Evolutionary conservation across 768 basidiomycete species (phyloP).

Genomic region (Suillus subluteus): DNA sequence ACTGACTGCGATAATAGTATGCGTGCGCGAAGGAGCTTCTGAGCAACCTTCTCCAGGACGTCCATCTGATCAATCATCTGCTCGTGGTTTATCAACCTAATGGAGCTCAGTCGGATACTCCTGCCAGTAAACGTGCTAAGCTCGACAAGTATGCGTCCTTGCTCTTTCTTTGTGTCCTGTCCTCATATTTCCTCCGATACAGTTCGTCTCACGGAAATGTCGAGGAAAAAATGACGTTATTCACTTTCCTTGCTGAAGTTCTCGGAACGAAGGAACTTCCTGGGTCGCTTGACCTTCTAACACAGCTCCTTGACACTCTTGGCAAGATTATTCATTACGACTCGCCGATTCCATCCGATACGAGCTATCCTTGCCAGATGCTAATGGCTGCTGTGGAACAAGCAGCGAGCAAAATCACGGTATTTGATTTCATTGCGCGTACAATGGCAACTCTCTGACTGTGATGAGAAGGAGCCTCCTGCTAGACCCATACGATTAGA

Average conservation of each 20-base stretch:
- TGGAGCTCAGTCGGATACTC: constrained; percentile 43
- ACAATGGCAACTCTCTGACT: constrained; percentile 2
- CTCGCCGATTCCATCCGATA: constrained; percentile 60
- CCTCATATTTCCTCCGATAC: not conserved
- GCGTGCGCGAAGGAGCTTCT: constrained; percentile 53
- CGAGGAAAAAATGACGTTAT: constrained; percentile 45
- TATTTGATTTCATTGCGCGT: constrained; percentile 31
- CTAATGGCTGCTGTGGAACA: constrained; percentile 82
- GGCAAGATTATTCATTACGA: constrained; percentile 63
- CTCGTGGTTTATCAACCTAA: constrained; percentile 53
- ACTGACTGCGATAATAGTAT: constrained; percentile 38
- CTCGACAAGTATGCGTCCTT: constrained; percentile 47
- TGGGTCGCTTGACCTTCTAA: constrained; percentile 72
- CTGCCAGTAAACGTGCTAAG: constrained; percentile 68
- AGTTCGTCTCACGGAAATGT: constrained; percentile 30
- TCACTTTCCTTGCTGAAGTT: constrained; percentile 71
- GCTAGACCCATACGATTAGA: constrained; percentile 75
- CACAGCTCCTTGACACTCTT: constrained; percentile 72
- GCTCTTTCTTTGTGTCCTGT: not conserved
- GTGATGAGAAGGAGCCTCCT: constrained; percentile 49
- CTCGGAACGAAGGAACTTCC: constrained; percentile 65
- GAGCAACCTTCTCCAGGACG: constrained; percentile 50
- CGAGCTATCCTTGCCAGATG: constrained; percentile 80
- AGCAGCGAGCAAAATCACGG: constrained; percentile 58
- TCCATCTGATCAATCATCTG: constrained; percentile 54